phyloP scores from a whole-genome alignment of 2,329 filamentous ascomycete genomes.

The Apiospora marii region DNA sequence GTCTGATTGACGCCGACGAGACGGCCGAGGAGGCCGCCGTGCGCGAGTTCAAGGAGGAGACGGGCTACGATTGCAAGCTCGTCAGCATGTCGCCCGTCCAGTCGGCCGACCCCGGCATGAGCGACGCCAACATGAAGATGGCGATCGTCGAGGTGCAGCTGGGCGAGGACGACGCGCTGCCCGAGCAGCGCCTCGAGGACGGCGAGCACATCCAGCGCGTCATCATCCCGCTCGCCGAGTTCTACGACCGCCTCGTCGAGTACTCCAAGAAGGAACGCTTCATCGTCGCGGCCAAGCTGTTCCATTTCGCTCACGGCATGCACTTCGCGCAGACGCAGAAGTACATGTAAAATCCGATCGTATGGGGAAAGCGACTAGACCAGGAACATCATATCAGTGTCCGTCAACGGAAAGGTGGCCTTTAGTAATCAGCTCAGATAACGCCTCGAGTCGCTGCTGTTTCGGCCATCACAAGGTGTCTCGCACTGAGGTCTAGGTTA shows the following conservation, averaged over 20 bases:
- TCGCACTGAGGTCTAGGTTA: neutral
- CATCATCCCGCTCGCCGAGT: slow-evolving; percentile 61
- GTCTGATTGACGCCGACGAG: slow-evolving; percentile 60
- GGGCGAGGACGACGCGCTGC: slow-evolving; percentile 55
- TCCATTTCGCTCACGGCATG: slow-evolving; percentile 67
- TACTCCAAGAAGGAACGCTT: slow-evolving; percentile 56
- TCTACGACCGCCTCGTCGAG: slow-evolving; percentile 62
- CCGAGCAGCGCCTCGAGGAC: slow-evolving; percentile 66
- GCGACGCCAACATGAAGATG: slow-evolving; percentile 67
- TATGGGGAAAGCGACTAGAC: neutral
- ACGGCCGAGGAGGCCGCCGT: slow-evolving; percentile 60
- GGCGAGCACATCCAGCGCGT: slow-evolving; percentile 69
- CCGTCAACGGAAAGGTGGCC: too few relatives aligned
- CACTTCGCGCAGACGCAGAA: slow-evolving; percentile 53
- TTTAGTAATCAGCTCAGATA: too few relatives aligned
- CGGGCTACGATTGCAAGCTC: slow-evolving; percentile 61
- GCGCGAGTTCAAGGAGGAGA: slow-evolving; percentile 63
- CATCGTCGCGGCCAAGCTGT: slow-evolving; percentile 63
- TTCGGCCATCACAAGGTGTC: neutral
- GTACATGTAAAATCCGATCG: slow-evolving; percentile 28
- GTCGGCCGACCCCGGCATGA: slow-evolving; percentile 64
- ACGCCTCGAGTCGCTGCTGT: neutral
- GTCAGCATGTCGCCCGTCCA: slow-evolving; percentile 59
- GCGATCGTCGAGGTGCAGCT: slow-evolving; percentile 66
- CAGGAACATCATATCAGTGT: neutral